phyloP scores from a whole-genome alignment of 371 early-diverging fungal species.

The Mucor saturninus region DNA sequence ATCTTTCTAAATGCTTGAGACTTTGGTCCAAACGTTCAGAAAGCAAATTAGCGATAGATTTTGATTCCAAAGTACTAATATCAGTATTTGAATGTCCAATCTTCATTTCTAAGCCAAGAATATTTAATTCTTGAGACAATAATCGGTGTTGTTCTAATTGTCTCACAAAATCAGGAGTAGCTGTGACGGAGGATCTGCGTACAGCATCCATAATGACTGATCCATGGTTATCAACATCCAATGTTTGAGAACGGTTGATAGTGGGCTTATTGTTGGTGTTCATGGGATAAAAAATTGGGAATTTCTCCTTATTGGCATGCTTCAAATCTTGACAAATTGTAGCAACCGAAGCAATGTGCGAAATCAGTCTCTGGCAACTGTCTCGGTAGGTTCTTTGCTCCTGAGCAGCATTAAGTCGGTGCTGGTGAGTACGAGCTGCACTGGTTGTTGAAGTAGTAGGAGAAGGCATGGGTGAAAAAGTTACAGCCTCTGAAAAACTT shows the following conservation, averaged over 20 bases:
- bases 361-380: constrained; percentile 71
- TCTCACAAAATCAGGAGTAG: constrained; percentile 18
- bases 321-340: constrained; percentile 66
- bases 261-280: constrained; percentile 18
- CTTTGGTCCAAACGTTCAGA: constrained; percentile 70
- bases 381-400: constrained; percentile 73
- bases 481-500: constrained; percentile 1
- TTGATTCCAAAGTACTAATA: constrained; percentile 62
- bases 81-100: constrained; percentile 57
- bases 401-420: constrained; percentile 52
- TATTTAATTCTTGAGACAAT: constrained; percentile 53
- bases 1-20: constrained; percentile 76
- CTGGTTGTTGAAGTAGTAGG: constrained; percentile 28
- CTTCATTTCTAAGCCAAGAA: constrained; percentile 73
- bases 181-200: constrained; percentile 23
- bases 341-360: constrained; percentile 61
- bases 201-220: constrained; percentile 35
- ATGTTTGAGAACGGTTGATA: constrained; percentile 45
- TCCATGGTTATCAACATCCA: constrained; percentile 27
- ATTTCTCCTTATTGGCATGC: constrained; percentile 64
- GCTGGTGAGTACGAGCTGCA: constrained; percentile 45
- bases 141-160: constrained; percentile 33
- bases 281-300: constrained; percentile 72
- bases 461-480: constrained; percentile 31
- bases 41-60: constrained; percentile 72